Evolutionary conservation across 2,329 filamentous ascomycete species (phyloP).

Genomic region (Ophiocordyceps polyrhachis-furcata): DNA sequence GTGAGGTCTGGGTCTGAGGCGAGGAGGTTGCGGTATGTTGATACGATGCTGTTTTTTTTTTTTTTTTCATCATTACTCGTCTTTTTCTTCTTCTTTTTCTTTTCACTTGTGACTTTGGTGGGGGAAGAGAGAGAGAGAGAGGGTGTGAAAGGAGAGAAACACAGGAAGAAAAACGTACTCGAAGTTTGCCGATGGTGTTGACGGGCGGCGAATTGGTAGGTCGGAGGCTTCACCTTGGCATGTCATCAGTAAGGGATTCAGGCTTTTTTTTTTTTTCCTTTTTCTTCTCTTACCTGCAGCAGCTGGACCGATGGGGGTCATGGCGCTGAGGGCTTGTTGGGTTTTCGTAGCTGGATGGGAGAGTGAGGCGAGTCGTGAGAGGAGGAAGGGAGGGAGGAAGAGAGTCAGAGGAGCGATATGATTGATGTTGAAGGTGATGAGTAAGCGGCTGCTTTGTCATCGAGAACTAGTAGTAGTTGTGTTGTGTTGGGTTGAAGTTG

Average conservation of each 20-base stretch:
- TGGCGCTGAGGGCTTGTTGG: not conserved
- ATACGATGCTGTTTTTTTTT: slow-evolving; percentile 27
- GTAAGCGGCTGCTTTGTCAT: not conserved
- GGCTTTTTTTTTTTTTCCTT: no score
- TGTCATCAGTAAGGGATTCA: not conserved
- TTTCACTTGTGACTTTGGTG: no score
- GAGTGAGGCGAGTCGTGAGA: not conserved
- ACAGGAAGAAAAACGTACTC: not conserved
- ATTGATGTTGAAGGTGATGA: not conserved
- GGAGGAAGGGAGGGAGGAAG: not conserved
- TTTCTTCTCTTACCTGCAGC: not conserved
- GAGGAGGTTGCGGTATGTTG: slow-evolving; percentile 34
- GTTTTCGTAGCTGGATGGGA: not conserved
- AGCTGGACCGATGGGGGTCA: not conserved
- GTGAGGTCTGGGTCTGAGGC: slow-evolving; percentile 63
- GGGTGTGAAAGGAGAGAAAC: not conserved
- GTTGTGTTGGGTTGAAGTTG: no score
- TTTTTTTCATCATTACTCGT: no score
- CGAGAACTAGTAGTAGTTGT: no score
- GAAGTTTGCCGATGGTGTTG: not conserved
- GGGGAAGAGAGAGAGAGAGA: no score
- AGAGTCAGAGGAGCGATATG: no score
- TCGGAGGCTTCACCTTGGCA: not conserved
- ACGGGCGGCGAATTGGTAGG: not conserved
- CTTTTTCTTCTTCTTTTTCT: no score